Base-by-base conservation (phyloP, 2,329 filamentous ascomycete species). In the Daldinia eschscholtzii region DNA sequence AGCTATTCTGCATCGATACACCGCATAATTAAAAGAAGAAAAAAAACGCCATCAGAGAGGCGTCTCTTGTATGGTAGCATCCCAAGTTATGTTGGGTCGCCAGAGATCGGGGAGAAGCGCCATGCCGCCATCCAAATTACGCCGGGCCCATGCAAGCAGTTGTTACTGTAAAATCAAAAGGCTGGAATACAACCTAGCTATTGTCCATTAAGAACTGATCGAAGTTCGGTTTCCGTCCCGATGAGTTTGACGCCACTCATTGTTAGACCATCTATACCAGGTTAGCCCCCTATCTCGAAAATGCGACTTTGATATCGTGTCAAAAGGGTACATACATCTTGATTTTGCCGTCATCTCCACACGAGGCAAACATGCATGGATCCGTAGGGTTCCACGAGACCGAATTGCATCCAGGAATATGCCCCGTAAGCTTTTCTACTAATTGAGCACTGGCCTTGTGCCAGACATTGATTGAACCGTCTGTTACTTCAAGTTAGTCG, bases 361-460 rank as follows among this genome's bases (percentile, higher is more conserved):
- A 95, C 12, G 94, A 95, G 15, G 94, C 96, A 80, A 98, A 93
- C 83, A 98, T 91, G 68, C 88, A 88, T 0, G 93, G 90, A 76
- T 98, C 89, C 10, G 83, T 86, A 0, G 96, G 94, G 75, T 95
- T 96, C 95, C 96, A 99, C 23, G 91, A 87, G 41, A 97, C 92
- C 6, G 93, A 88, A 78, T 98, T 98, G 71, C 96, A 95, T 37
- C 93, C 91, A 12, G 87, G 86, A 6, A 84, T 82, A 74, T 98
- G 95, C 0, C 90, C 94, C 35, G 89, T 86, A 2, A 98, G 83
- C 55, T 88, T 90, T 76, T 94, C 92, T 5, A 99, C 89, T 0
- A 91, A 85, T 5, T 87, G 84, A 5, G 93, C 93, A 39, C 92
- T 93, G 64, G 90, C 91, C 79, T 93, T 96, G 79, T 97, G 93